These are phyloP conservation scores for Stropharia rugosoannulata DNA, from an alignment of 768 basidiomycete genomes.

Conservation along the genomic window DNA sequence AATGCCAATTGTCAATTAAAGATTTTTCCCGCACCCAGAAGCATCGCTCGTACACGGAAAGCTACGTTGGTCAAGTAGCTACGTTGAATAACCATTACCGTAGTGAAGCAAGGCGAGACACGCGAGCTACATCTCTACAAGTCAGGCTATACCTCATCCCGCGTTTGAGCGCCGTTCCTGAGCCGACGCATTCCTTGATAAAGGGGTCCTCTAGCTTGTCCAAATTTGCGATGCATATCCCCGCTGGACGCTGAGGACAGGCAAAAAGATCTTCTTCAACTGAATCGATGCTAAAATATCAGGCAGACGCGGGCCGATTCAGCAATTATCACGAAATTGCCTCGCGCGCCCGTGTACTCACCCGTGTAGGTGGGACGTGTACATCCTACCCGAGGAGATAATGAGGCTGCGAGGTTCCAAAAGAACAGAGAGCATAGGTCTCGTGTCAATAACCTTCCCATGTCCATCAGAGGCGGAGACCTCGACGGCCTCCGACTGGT, in stretches of 20 bases:
- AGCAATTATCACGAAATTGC: not conserved
- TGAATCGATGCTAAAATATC: constrained; percentile 54
- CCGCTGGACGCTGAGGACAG: constrained; percentile 21
- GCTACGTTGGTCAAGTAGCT: too few relatives aligned
- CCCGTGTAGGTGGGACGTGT: constrained; percentile 77
- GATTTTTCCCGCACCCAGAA: too few relatives aligned
- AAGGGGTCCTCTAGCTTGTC: constrained; percentile 43
- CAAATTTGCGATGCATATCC: constrained; percentile 55
- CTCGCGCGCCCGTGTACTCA: constrained; percentile 20
- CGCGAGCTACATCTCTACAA: constrained; percentile 77
- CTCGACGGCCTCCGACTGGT: constrained; percentile 31
- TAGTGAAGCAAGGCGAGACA: constrained; percentile 27
- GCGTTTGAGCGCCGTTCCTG: constrained; percentile 56
- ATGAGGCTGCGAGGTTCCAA: constrained; percentile 86
- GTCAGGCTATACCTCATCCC: constrained; percentile 77
- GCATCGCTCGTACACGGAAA: too few relatives aligned
- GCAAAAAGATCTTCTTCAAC: constrained; percentile 47
- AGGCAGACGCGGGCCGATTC: not conserved
- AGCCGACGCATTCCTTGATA: constrained; percentile 34
- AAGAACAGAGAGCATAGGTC: constrained; percentile 68
- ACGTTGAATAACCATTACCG: not conserved
- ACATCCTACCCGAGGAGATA: constrained; percentile 70
- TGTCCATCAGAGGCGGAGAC: constrained; percentile 22
- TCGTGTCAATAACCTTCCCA: constrained; percentile 60
- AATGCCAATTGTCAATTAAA: too few relatives aligned